These are phyloP conservation scores for Cunninghamia lanceolata DNA, from an alignment of 75 land plant genomes.

Conservation along the genomic window DNA sequence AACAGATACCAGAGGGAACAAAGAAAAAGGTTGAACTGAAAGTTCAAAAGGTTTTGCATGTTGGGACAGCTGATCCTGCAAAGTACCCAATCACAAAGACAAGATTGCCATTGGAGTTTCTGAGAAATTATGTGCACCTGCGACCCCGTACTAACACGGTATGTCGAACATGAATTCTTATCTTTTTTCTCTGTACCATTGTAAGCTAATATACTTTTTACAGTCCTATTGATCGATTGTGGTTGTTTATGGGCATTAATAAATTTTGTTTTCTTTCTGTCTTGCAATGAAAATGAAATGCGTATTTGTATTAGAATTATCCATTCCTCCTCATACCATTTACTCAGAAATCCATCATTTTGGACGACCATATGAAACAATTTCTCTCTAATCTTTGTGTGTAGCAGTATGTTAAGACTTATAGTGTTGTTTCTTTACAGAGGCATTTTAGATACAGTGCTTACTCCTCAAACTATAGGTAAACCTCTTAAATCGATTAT, in stretches of 20 bases:
- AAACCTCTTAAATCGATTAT: no score
- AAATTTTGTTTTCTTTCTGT: neutral
- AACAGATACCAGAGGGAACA: slow-evolving; percentile 30
- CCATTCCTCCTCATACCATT: neutral
- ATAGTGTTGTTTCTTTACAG: no score
- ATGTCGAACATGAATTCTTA: neutral
- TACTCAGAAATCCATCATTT: neutral
- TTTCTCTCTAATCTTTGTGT: no score
- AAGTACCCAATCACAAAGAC: slow-evolving; percentile 75
- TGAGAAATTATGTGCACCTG: slow-evolving; percentile 63
- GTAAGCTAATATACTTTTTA: neutral
- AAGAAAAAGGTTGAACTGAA: slow-evolving; percentile 64
- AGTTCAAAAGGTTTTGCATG: slow-evolving; percentile 66
- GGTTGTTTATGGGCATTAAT: neutral
- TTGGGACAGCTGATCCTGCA: slow-evolving; percentile 55
- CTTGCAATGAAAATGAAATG: neutral
- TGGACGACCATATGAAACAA: neutral
- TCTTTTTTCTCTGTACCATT: neutral
- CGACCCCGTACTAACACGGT: slow-evolving; percentile 83
- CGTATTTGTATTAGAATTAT: no score
- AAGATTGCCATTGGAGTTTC: slow-evolving; percentile 41
- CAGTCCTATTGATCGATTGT: neutral
- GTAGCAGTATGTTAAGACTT: neutral
- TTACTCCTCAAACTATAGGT: no score
- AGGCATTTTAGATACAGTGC: no score